phyloP scores from a whole-genome alignment of 139 green algal genomes.

The Closterium sp. region DNA sequence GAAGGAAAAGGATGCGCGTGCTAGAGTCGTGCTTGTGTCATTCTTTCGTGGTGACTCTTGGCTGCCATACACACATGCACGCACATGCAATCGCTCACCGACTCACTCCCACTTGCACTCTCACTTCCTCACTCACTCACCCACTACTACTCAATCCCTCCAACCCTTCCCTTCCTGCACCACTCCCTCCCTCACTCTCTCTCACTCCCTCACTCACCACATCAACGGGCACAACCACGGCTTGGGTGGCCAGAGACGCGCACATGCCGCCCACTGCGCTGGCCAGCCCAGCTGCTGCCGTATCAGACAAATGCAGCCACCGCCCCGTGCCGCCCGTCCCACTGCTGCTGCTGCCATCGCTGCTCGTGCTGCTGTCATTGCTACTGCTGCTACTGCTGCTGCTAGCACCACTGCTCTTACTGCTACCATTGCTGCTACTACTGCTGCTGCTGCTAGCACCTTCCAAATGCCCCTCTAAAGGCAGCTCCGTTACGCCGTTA shows the following conservation, averaged over 20 bases:
- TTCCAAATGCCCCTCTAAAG: neutral
- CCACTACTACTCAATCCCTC: too few relatives aligned
- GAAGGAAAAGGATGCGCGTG: too few relatives aligned
- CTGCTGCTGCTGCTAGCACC: neutral
- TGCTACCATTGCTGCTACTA: neutral
- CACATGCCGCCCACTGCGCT: conserved; percentile 62
- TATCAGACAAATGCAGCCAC: conserved; percentile 38
- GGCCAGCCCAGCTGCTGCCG: conserved; percentile 53
- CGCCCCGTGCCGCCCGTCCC: neutral
- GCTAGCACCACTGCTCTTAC: neutral
- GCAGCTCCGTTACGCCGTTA: neutral
- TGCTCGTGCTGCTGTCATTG: neutral
- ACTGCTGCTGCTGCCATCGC: neutral
- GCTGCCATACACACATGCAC: too few relatives aligned
- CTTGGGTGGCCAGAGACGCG: conserved; percentile 73
- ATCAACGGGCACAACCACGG: conserved; percentile 85
- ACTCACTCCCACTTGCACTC: neutral
- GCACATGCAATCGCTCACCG: too few relatives aligned
- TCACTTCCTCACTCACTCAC: too few relatives aligned
- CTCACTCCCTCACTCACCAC: conserved; percentile 56
- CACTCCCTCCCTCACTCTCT: too few relatives aligned
- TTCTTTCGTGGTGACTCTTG: too few relatives aligned
- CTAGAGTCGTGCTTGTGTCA: too few relatives aligned
- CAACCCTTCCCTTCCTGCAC: too few relatives aligned
- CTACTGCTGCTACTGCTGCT: neutral